phyloP scores from a whole-genome alignment of 2,329 filamentous ascomycete species.

The Botrytis elliptica region DNA sequence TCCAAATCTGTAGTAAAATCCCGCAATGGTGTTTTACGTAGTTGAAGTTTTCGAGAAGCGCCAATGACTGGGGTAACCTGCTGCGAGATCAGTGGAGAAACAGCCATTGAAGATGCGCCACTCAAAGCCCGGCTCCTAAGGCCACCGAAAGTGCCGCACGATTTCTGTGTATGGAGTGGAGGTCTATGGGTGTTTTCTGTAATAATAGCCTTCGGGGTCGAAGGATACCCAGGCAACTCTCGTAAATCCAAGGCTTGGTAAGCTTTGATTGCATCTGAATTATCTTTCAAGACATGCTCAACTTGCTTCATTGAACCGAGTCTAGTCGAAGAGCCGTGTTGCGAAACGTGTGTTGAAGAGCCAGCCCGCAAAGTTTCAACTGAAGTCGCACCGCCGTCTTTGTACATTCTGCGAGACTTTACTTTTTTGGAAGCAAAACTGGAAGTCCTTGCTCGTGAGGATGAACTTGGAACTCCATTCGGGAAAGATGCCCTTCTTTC shows the following conservation, averaged over 20 bases:
- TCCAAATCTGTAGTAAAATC: background rate
- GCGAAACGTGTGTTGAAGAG: background rate
- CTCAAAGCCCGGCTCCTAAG: background rate
- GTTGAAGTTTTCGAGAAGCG: background rate
- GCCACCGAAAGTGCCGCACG: background rate
- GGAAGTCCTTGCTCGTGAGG: background rate
- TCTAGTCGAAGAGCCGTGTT: background rate
- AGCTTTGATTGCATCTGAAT: background rate
- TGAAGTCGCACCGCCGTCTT: background rate
- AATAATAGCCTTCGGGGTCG: background rate
- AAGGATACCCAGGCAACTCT: slow-evolving; percentile 3
- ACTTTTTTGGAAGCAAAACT: background rate
- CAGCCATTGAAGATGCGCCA: background rate
- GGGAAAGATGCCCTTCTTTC: slow-evolving; percentile 2
- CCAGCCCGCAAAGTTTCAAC: background rate
- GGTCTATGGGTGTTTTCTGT: background rate
- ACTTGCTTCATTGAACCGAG: background rate
- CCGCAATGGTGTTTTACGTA: background rate
- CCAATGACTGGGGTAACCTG: background rate
- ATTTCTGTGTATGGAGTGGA: background rate
- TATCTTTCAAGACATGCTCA: background rate
- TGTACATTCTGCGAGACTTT: background rate
- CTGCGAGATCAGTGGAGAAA: background rate
- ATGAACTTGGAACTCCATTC: background rate
- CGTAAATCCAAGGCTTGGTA: background rate